phyloP scores from a whole-genome alignment of 257 asterid genomes.

The Echites panduratus region DNA sequence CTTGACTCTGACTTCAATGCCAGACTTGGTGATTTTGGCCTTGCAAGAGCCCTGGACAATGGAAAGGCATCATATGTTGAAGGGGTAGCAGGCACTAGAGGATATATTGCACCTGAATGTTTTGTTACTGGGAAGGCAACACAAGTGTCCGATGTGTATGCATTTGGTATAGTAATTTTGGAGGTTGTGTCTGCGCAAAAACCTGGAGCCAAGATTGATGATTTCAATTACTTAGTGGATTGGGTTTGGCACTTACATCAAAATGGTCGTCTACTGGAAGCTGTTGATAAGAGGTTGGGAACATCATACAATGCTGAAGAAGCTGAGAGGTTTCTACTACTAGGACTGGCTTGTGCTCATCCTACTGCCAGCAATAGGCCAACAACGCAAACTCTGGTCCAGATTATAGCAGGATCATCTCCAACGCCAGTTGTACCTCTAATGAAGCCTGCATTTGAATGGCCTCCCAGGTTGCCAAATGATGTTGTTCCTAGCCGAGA shows the following conservation, averaged over 20 bases:
- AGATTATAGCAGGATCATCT: slow-evolving; percentile 58
- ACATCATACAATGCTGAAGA: slow-evolving; percentile 46
- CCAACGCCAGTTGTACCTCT: slow-evolving; percentile 46
- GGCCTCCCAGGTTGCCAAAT: slow-evolving; percentile 52
- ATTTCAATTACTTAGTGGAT: slow-evolving; percentile 54
- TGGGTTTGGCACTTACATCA: slow-evolving; percentile 89
- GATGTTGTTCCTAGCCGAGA: slow-evolving; percentile 28
- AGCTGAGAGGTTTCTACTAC: slow-evolving; percentile 56
- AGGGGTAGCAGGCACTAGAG: slow-evolving; percentile 66
- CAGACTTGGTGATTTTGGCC: slow-evolving; percentile 91
- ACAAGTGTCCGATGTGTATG: slow-evolving; percentile 69
- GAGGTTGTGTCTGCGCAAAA: slow-evolving; percentile 84
- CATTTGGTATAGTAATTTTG: slow-evolving; percentile 69
- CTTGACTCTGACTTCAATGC: slow-evolving; percentile 74
- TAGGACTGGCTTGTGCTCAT: slow-evolving; percentile 80
- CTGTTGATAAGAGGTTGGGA: slow-evolving; percentile 57
- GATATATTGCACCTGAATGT: slow-evolving; percentile 92
- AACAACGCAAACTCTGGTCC: slow-evolving; percentile 45
- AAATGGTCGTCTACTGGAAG: slow-evolving; percentile 63
- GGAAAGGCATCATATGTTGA: slow-evolving; percentile 72
- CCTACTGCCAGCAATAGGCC: slow-evolving; percentile 68
- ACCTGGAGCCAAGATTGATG: slow-evolving; percentile 54
- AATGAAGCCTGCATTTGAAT: slow-evolving; percentile 76
- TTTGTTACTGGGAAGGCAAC: slow-evolving; percentile 86
- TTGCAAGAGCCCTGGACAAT: slow-evolving; percentile 78